phyloP scores from a whole-genome alignment of 202 grass and related monocot species.

The Carex arenaria region DNA sequence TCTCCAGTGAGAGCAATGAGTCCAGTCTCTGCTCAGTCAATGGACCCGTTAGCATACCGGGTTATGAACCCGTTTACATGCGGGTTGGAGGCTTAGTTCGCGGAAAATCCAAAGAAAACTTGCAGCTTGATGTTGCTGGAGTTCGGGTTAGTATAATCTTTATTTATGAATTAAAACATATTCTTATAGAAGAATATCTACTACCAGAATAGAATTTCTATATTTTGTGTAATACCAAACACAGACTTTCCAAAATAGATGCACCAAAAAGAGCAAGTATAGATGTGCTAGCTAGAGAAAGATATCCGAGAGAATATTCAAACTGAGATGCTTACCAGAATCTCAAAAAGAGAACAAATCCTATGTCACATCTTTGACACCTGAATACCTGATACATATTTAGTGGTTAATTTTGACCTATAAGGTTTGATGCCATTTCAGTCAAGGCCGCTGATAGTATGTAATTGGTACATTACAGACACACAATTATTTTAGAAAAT shows the following conservation, averaged over 20 bases:
- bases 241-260: too few relatives aligned
- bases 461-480: background rate
- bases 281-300: too few relatives aligned
- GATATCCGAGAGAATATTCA: too few relatives aligned
- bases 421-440: background rate
- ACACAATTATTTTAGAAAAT: too few relatives aligned
- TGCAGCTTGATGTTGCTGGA: slow-evolving; percentile 49
- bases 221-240: too few relatives aligned
- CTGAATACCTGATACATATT: background rate
- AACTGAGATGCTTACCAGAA: too few relatives aligned
- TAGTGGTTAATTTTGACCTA: background rate
- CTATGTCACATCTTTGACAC: too few relatives aligned
- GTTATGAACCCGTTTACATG: slow-evolving; percentile 2
- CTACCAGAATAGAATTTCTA: too few relatives aligned
- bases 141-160: background rate
- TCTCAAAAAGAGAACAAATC: too few relatives aligned
- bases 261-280: too few relatives aligned
- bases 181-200: too few relatives aligned
- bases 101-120: slow-evolving; percentile 69
- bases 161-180: background rate
- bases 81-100: slow-evolving; percentile 33
- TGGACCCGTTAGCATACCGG: slow-evolving; percentile 2
- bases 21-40: slow-evolving; percentile 21
- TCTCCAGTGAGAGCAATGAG: slow-evolving; percentile 61
- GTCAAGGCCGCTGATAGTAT: background rate